These are phyloP conservation scores for Aspergillus indologenus DNA, from an alignment of 495 filamentous ascomycete genomes.

Conservation along the genomic window DNA sequence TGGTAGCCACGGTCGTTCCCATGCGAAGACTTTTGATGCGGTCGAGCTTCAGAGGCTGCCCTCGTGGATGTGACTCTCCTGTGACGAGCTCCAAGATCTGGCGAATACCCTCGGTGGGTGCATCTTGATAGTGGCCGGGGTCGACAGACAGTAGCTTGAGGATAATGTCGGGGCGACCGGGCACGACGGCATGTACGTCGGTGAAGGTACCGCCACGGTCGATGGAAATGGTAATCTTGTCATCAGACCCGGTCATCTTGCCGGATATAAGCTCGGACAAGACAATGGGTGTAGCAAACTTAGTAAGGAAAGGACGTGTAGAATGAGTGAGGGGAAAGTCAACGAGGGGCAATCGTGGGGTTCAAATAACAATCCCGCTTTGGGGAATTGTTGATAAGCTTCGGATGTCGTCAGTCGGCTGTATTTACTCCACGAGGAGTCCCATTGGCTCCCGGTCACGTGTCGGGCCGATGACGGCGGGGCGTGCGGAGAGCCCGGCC, in stretches of 20 bases:
- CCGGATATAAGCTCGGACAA: background rate
- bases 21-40: slow-evolving; percentile 81
- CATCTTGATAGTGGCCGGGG: slow-evolving; percentile 83
- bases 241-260: slow-evolving; percentile 27
- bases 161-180: slow-evolving; percentile 65
- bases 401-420: slow-evolving; percentile 1
- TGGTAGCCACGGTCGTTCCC: slow-evolving; percentile 88
- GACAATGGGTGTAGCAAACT: background rate
- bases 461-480: slow-evolving; percentile 31
- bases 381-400: slow-evolving; percentile 4
- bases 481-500: slow-evolving; percentile 22
- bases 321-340: background rate
- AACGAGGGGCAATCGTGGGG: slow-evolving; percentile 4
- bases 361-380: slow-evolving; percentile 5
- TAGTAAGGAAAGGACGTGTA: too few relatives aligned
- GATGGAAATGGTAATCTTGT: slow-evolving; percentile 44
- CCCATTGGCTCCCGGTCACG: slow-evolving; percentile 21
- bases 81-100: slow-evolving; percentile 83
- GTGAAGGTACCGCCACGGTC: slow-evolving; percentile 66
- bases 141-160: slow-evolving; percentile 91
- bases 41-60: slow-evolving; percentile 77
- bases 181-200: slow-evolving; percentile 56
- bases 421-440: background rate
- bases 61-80: slow-evolving; percentile 70
- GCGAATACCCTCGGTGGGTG: slow-evolving; percentile 86